Percentiles rank a stretch among this genome's conserved stretches.
Evolutionary conservation across 1,284 basidiomycete species (phyloP).

Genomic region (Moesziomyces sp.): DNA sequence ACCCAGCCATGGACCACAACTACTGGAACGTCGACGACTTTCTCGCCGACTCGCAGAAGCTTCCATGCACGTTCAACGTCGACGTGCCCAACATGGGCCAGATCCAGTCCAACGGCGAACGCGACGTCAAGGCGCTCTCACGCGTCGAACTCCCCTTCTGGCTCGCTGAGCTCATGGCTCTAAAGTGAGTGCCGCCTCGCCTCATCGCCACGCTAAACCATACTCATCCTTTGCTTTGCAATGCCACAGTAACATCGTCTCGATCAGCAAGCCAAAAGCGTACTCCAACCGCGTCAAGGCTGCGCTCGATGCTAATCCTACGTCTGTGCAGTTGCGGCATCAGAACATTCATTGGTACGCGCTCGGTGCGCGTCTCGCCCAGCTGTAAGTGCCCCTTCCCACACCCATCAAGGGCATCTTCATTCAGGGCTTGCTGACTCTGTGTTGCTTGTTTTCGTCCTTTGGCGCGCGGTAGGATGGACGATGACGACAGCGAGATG

Average conservation of each 20-base stretch:
- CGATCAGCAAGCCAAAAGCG: conserved; percentile 60
- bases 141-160: conserved; percentile 64
- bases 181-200: conserved; percentile 49
- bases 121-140: conserved; percentile 55
- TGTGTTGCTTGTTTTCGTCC: neutral
- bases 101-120: conserved; percentile 55
- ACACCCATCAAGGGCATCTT: no score
- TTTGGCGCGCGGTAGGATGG: conserved; percentile 39
- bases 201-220: no score
- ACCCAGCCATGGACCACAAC: conserved; percentile 53
- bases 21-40: conserved; percentile 65
- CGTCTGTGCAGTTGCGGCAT: conserved; percentile 56
- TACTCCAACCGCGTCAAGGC: conserved; percentile 56
- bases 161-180: conserved; percentile 62
- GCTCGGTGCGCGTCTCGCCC: conserved; percentile 57
- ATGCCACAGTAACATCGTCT: conserved; percentile 53
- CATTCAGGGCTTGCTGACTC: no score
- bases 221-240: no score
- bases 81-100: conserved; percentile 64
- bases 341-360: conserved; percentile 65
- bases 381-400: conserved; percentile 60
- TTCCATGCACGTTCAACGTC: conserved; percentile 62
- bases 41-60: conserved; percentile 55
- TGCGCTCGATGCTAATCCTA: conserved; percentile 61
- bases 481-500: conserved; percentile 52